phyloP scores from a whole-genome alignment of 2,329 filamentous ascomycete genomes.

The Colletotrichum endophyticum region DNA sequence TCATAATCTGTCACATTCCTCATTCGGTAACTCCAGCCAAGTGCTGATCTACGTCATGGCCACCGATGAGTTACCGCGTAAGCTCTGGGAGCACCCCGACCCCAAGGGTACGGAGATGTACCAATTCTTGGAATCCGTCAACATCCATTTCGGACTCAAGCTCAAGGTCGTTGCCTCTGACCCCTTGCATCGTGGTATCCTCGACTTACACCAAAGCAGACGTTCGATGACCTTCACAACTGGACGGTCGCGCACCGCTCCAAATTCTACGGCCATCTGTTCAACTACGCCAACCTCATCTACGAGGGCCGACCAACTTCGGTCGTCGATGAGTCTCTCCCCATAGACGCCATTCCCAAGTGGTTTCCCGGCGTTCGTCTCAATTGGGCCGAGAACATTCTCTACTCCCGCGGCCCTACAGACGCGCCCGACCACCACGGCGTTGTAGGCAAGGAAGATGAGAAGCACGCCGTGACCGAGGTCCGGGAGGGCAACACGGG shows the following conservation, averaged over 20 bases:
- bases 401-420: slow-evolving; percentile 59
- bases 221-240: slow-evolving; percentile 71
- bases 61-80: slow-evolving; percentile 50
- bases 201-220: slow-evolving; percentile 42
- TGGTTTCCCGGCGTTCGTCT: slow-evolving; percentile 80
- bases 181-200: accelerated
- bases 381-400: slow-evolving; percentile 82
- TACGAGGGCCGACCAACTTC: slow-evolving; percentile 62
- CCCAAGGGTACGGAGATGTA: slow-evolving; percentile 69
- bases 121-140: slow-evolving; percentile 69
- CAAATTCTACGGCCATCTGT: slow-evolving; percentile 71
- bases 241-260: slow-evolving; percentile 69
- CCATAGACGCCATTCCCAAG: slow-evolving; percentile 73
- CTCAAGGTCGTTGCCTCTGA: slow-evolving; percentile 54
- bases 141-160: slow-evolving; percentile 58
- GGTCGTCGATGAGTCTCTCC: slow-evolving; percentile 72
- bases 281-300: slow-evolving; percentile 64
- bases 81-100: slow-evolving; percentile 72
- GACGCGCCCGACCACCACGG: slow-evolving; percentile 49
- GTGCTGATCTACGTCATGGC: slow-evolving; percentile 28
- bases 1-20: background rate
- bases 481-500: slow-evolving; percentile 68
- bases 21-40: background rate
- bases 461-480: slow-evolving; percentile 73
- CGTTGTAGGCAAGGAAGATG: slow-evolving; percentile 71